Base-by-base conservation (phyloP, 2,329 filamentous ascomycete genomes). In the Domatiomyces catenatus region DNA sequence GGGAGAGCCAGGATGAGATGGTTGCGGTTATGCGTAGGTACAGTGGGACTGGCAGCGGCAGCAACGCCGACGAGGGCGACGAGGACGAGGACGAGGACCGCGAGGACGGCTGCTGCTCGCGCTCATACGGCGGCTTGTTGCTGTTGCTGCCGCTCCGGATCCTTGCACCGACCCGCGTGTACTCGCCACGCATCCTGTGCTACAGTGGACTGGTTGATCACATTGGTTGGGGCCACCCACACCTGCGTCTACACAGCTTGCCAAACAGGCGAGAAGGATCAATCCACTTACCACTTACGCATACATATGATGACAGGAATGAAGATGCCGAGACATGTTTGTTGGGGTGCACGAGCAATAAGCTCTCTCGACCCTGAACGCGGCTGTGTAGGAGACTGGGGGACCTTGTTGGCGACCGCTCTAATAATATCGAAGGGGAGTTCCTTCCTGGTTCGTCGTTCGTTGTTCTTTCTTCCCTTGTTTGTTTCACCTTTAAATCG, bases 1-100 rank as follows among this genome's bases (percentile, higher is more conserved):
- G 48, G 10, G 53, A 51, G 22, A 59, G 52, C 54, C 58, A 60
- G 48, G 58, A 55, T 36, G 57, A 51, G 44, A 52, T 32, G 36
- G 53, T 50, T 5, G 56, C 50, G 17, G 50, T 45, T 10, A 55
- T 51, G 36, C 54, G 50, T 22, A 52, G 55, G 52, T 58, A 59
- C 50, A 51, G 53, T 8, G 57, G 56, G 10, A 59, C 32, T 39
- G 32, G 32, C 2, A 15, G 5, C 10, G 15, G 15, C 7, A 15
- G 32, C 32, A 26, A n/a, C 43, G 47, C 15, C 2, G 32, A 39
- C 10, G 10, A 39, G 10, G 32, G 15, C 32, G 3, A 15, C 5
- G 32, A 24, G 22, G 22, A 3, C 22, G 3, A 3, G 22, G 22
- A 24, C 22, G 22, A 24, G 22, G 22, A 6, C 32, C 2, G 15